Evolutionary conservation across 169 alveolate genomes (phyloP), one percentile per base, ranked within the genome.

Genomic region (Cyclospora cayetanensis): DNA sequence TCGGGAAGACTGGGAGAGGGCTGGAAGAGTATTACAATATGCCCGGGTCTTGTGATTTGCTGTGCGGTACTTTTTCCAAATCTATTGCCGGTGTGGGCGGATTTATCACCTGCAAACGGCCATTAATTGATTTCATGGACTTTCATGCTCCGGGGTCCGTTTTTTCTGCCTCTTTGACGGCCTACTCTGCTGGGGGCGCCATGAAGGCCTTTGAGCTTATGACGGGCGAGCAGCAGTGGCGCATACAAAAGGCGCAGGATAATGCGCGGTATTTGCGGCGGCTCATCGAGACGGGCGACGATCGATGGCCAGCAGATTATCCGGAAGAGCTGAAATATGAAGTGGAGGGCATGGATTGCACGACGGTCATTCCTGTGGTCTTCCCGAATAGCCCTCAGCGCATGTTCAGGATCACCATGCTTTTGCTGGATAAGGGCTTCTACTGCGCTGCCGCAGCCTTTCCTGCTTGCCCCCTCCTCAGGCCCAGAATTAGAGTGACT

Each of bases 1-100:
- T 97, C 70, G 98, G 98, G 74, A 90, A 94, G 83, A 96, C 96
- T 25, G 98, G 98, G 63, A 84, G 98, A 74, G 98, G 98, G 0
- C 83, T 95, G 52, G 97, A 95, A 88, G 97, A 96, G 55, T 90
- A 95, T 80, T 96, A 52, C 76, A 84, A 93, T 55, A 92, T 95
- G 96, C 96, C 95, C 25, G 95, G 95, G 0, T 53, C 96, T 20
- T 93, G 84, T 34, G 96, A 93, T 46, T 55, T 96, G 31, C 93
- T 96, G 79, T 96, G 91, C 4, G 97, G 97, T 18, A 96, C 97
- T 0, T 95, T 95, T 89, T 88, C 95, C 65, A 95, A 96, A 65
- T 93, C 97, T 7, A 90, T 95, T 0, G 97, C 95, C 37, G 86
- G 95, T 1, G 95, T 96, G 0, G 97, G 97, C 37, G 97, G 97